Conservation (phyloP, 2,329 filamentous ascomycete genomes). For the Hypoxylon sp. region DNA sequence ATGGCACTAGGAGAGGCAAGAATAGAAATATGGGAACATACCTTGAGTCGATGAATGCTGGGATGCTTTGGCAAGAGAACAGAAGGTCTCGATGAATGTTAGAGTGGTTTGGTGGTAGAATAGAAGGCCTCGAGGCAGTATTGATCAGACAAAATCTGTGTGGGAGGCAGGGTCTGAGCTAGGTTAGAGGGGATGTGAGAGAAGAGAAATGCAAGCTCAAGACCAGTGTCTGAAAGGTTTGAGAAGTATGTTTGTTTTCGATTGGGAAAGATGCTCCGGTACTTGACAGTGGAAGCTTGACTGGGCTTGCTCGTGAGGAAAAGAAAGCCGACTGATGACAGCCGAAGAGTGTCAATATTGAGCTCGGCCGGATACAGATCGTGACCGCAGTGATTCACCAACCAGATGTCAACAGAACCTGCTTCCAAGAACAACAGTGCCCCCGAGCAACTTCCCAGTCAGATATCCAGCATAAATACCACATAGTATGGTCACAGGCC, state of each 20-base stretch:
- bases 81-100: not conserved
- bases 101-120: not conserved
- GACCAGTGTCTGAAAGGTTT: not conserved
- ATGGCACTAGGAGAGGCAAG: not conserved
- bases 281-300: not conserved
- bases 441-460: slow-evolving; percentile 76
- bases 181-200: not conserved
- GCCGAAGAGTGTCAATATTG: slow-evolving; percentile 3
- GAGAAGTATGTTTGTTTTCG: not conserved
- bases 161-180: not conserved
- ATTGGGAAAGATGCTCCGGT: not conserved
- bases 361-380: not conserved
- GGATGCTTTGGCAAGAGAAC: not conserved
- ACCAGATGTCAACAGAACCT: slow-evolving; percentile 53
- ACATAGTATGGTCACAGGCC: slow-evolving; percentile 91
- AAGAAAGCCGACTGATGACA: not conserved
- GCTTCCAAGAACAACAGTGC: slow-evolving; percentile 64
- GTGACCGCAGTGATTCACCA: not conserved
- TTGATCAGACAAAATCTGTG: not conserved
- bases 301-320: not conserved
- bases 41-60: not conserved
- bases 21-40: not conserved
- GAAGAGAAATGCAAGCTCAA: not conserved
- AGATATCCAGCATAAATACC: slow-evolving; percentile 86
- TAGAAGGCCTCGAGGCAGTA: not conserved